phyloP scores from a whole-genome alignment of 2,329 filamentous ascomycete genomes.

The Dactylellina drechsleri region DNA sequence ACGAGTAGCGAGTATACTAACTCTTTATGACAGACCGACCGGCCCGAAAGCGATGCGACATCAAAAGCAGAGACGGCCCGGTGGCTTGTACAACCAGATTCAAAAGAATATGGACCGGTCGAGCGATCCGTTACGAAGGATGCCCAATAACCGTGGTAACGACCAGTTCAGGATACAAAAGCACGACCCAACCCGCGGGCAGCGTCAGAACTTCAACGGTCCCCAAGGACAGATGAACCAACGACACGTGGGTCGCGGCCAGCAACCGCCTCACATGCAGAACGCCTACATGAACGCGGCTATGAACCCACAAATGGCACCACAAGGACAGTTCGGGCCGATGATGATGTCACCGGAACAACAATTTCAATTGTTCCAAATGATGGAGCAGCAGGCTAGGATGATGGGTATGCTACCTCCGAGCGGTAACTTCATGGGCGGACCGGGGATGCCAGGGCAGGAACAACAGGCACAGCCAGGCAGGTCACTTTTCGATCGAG shows the following conservation, averaged over 20 bases:
- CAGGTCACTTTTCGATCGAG: constrained; percentile 46
- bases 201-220: constrained; percentile 65
- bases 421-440: constrained; percentile 40
- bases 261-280: constrained; percentile 63
- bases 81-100: constrained; percentile 86
- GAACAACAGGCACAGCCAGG: constrained; percentile 23
- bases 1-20: constrained; percentile 54
- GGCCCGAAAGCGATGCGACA: constrained; percentile 95
- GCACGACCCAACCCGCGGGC: constrained; percentile 67
- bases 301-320: constrained; percentile 59
- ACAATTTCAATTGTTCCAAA: constrained; percentile 77
- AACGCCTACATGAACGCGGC: constrained; percentile 60
- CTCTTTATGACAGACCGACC: constrained; percentile 74
- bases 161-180: constrained; percentile 79
- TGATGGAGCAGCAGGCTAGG: constrained; percentile 86
- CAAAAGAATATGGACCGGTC: constrained; percentile 83
- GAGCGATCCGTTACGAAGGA: constrained; percentile 79
- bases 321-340: constrained; percentile 39
- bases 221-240: constrained; percentile 64
- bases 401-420: constrained; percentile 78
- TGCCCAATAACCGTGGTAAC: constrained; percentile 71
- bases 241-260: constrained; percentile 65
- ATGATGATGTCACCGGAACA: constrained; percentile 71
- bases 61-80: constrained; percentile 70
- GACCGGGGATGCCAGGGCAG: constrained; percentile 29